Evolutionary conservation across 2,329 filamentous ascomycete species (phyloP).

Genomic region (Fusarium foetens): DNA sequence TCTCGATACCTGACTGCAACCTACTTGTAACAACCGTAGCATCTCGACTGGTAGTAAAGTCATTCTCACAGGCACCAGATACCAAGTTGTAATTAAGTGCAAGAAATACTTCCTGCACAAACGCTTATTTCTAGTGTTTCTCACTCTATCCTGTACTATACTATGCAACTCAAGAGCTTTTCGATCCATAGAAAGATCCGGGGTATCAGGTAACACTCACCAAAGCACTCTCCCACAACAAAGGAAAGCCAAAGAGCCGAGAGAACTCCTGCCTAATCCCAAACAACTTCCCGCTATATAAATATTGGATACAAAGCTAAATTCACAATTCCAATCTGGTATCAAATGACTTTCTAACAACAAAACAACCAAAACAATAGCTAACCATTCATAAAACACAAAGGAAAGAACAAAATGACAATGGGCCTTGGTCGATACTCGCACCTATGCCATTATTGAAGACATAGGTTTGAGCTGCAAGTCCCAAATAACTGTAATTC

Average conservation of each 20-base stretch:
- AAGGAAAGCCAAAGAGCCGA: slow-evolving; percentile 21
- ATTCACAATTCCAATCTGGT: slow-evolving; percentile 36
- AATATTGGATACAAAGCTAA: slow-evolving; percentile 9
- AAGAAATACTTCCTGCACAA: background rate
- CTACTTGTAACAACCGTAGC: background rate
- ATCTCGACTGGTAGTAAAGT: background rate
- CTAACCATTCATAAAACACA: slow-evolving; percentile 1
- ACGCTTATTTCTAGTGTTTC: slow-evolving; percentile 18
- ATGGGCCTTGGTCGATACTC: background rate
- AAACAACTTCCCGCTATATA: slow-evolving; percentile 14
- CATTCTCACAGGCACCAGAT: background rate
- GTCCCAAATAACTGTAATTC: background rate
- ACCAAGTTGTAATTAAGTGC: background rate
- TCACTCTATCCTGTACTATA: slow-evolving; percentile 9
- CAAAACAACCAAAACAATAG: background rate
- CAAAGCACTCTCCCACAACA: slow-evolving; percentile 9
- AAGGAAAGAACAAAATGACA: background rate
- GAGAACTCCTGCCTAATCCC: slow-evolving; percentile 23
- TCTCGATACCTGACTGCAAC: background rate
- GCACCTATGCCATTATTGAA: background rate
- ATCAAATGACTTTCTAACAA: slow-evolving; percentile 21
- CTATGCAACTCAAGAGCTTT: slow-evolving; percentile 9
- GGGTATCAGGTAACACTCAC: slow-evolving; percentile 32
- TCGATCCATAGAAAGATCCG: slow-evolving; percentile 14
- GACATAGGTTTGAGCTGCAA: background rate